Percentiles rank a stretch among this genome's conserved stretches.
These are phyloP conservation scores for Cyberlindnera japonica DNA, from an alignment of 805 yeast species.

Conservation along the genomic window DNA sequence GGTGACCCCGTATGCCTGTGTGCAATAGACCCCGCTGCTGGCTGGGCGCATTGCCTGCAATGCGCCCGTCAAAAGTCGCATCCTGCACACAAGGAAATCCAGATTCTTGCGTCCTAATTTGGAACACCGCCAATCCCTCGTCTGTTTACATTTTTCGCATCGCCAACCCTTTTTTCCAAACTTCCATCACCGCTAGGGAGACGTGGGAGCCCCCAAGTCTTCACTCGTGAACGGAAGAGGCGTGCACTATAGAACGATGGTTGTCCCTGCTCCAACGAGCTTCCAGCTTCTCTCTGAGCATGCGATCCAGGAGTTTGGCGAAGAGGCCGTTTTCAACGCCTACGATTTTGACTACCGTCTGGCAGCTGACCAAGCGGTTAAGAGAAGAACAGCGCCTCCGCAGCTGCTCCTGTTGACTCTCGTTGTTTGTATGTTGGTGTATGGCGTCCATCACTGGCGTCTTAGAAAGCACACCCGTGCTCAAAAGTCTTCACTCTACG, in stretches of 20 bases:
- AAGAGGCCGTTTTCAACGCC: conserved; percentile 13
- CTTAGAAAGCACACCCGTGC: background rate
- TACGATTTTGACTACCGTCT: conserved; percentile 19
- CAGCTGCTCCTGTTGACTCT: background rate
- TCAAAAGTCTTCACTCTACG: background rate
- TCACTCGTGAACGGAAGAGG: no score
- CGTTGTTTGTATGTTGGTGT: background rate
- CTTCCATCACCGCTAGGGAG: no score
- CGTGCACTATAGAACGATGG: conserved; percentile 23
- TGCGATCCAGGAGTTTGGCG: conserved; percentile 27
- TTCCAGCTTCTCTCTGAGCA: conserved; percentile 26
- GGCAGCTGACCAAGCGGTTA: conserved; percentile 7
- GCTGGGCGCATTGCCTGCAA: no score
- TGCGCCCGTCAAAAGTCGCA: no score
- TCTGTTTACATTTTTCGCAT: no score
- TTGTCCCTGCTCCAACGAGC: conserved; percentile 26
- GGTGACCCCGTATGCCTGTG: no score
- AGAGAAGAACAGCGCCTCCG: background rate
- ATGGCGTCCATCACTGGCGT: background rate
- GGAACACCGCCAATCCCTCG: no score
- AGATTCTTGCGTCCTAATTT: no score
- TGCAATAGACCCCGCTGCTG: no score
- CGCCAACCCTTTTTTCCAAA: no score
- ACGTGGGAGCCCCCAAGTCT: no score
- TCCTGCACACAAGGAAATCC: no score